A percentile compares a stretch with the other conserved stretches of the same genome.
Evolutionary conservation across 106 monocot species (phyloP).

Genomic region (Dioscorea alata): DNA sequence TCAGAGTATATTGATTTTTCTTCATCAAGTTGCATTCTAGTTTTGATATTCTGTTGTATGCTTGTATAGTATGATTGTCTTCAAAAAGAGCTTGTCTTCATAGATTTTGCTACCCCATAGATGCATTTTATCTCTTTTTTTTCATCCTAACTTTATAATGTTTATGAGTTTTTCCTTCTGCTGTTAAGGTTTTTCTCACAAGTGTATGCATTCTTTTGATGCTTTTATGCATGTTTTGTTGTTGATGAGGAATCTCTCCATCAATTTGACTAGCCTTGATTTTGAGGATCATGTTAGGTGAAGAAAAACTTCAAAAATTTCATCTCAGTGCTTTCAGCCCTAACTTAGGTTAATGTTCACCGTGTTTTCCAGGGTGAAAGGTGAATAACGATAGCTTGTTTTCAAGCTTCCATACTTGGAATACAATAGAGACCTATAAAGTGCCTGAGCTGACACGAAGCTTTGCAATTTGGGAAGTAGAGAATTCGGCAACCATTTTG

Average conservation of each 20-base stretch:
- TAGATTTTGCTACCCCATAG: too few species aligned
- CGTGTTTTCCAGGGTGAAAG: conserved; percentile 25
- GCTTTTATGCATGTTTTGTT: conserved; percentile 50
- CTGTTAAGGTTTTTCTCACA: neutral
- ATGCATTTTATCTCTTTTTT: neutral
- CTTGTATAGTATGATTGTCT: too few species aligned
- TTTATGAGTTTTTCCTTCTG: neutral
- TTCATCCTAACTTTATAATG: neutral
- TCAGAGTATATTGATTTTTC: too few species aligned
- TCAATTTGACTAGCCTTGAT: conserved; percentile 81
- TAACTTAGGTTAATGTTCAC: neutral
- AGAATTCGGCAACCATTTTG: too few species aligned
- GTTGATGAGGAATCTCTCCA: conserved; percentile 83
- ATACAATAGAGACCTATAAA: too few species aligned
- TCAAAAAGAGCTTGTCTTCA: too few species aligned
- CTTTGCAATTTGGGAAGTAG: too few species aligned
- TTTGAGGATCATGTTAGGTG: conserved; percentile 90
- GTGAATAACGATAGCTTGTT: conserved; percentile 1
- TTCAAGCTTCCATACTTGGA: neutral
- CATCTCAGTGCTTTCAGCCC: neutral
- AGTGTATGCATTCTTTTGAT: neutral
- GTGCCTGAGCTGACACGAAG: too few species aligned
- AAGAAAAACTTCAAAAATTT: too few species aligned
- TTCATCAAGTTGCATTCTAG: too few species aligned
- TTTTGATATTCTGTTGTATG: too few species aligned